Conservation (phyloP, 2,329 filamentous ascomycete genomes). For the Cordyceps tenuipes region DNA sequence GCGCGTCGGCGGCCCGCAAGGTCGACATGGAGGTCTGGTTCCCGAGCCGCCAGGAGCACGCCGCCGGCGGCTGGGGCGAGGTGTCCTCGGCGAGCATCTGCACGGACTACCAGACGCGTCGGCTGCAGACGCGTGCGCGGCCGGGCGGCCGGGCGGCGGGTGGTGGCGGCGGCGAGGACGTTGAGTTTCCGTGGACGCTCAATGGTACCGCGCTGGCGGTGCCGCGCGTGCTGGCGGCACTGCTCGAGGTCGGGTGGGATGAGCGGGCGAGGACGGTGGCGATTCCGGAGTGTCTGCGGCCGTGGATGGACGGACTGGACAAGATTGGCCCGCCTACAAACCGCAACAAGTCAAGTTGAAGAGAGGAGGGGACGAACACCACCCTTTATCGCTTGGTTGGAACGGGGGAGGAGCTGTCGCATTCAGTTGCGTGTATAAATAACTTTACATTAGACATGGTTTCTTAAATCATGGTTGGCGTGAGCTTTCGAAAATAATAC, state of each 20-base stretch:
- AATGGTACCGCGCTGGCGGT: slow-evolving; percentile 93
- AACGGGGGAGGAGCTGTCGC: not conserved
- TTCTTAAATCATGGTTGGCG: not conserved
- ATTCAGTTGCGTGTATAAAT: slow-evolving; percentile 1
- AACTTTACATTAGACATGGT: not conserved
- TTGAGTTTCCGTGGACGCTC: slow-evolving; percentile 77
- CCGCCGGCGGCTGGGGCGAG: slow-evolving; percentile 78
- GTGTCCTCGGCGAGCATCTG: slow-evolving; percentile 86
- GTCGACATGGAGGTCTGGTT: slow-evolving; percentile 93
- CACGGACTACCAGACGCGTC: slow-evolving; percentile 85
- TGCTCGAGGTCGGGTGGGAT: slow-evolving; percentile 88
- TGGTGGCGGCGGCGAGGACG: slow-evolving; percentile 29
- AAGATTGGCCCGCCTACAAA: slow-evolving; percentile 40
- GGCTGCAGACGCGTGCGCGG: slow-evolving; percentile 68
- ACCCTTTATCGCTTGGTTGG: not conserved
- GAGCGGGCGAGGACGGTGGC: slow-evolving; percentile 56
- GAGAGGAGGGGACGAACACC: not conserved
- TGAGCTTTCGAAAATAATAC: slow-evolving; percentile 1
- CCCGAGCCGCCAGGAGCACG: slow-evolving; percentile 58
- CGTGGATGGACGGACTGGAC: slow-evolving; percentile 74
- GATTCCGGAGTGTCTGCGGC: slow-evolving; percentile 70
- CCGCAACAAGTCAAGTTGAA: not conserved
- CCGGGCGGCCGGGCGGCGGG: slow-evolving; percentile 32
- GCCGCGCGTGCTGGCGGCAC: slow-evolving; percentile 77
- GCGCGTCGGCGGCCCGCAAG: slow-evolving; percentile 79